These are phyloP conservation scores for Malus asiatica DNA, from an alignment of 306 rosid genomes.

Conservation along the genomic window DNA sequence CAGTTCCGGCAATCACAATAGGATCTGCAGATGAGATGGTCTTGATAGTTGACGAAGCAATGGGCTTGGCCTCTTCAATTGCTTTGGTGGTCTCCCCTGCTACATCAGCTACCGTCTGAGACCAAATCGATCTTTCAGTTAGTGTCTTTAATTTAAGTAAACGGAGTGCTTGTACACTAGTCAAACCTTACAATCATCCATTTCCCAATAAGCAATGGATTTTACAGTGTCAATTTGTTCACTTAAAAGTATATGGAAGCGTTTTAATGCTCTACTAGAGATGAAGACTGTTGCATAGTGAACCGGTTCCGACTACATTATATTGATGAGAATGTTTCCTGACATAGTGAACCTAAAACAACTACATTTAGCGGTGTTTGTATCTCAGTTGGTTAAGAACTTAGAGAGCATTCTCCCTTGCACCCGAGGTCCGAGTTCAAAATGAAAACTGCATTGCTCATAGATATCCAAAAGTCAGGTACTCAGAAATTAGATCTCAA, in stretches of 20 bases:
- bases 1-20: conserved; percentile 56
- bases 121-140: conserved; percentile 18
- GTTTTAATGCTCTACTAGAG: neutral
- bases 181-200: neutral
- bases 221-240: neutral
- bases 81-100: conserved; percentile 74
- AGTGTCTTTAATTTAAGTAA: neutral
- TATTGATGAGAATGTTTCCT: neutral
- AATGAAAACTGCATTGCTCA: neutral
- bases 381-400: neutral
- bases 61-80: conserved; percentile 77
- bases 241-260: neutral
- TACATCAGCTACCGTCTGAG: conserved; percentile 74
- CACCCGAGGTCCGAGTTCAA: neutral
- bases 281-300: neutral
- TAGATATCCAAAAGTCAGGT: neutral
- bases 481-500: neutral
- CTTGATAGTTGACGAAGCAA: conserved; percentile 70
- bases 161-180: neutral
- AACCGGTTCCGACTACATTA: neutral
- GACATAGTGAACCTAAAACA: neutral
- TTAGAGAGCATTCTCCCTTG: neutral
- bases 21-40: conserved; percentile 76
- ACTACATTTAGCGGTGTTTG: neutral
- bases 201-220: neutral